Evolutionary conservation across 116 monocot species (phyloP), one percentile per base, ranked within the genome.

Genomic region (Trichopus zeylanicus): DNA sequence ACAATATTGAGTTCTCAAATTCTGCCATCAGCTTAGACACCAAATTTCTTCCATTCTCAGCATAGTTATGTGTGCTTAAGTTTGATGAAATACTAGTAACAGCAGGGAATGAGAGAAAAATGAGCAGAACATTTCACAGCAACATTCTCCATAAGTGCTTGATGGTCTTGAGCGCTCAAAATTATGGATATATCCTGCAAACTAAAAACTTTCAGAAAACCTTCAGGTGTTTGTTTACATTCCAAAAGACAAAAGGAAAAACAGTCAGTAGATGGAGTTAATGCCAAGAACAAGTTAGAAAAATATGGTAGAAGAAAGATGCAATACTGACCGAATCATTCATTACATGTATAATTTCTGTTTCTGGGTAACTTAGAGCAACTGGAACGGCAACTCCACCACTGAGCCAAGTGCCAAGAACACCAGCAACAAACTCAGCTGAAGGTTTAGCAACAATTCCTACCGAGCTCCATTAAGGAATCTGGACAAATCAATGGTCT

Each of bases 301-400:
- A 23, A 35, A 37, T 5, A 54, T 12, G 20, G 64, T 55, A 13
- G n/a, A 59, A 30, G 15, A n/a, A n/a, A n/a, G n/a, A n/a, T n/a
- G n/a, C n/a, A n/a, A n/a, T n/a, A n/a, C n/a, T n/a, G 31, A 93
- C 95, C 54, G 95, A 87, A 67, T 91, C 91, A 59, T 87, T 80
- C 97, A 97, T 97, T 58, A 97, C 91, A 67, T 97, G 77, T 18
- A 91, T 65, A 49, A 97, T 75, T 75, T 97, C 97, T 31, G 84
- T 34, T 51, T 91, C 97, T 27, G 97, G 97, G 53, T 97, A 87
- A 64, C 84, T 97, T 15, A 91, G 64, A 38, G 97, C 97, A 57
- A 97, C 77, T 16, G 97, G 97, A 63, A 97, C 97, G 24, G 85
- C 91, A 65, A 97, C 84, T 75, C 97, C 91, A 46, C 97, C 97